Evolutionary conservation across 129 eudicot genomes (phyloP).

Genomic region (Escallonia herrerae): DNA sequence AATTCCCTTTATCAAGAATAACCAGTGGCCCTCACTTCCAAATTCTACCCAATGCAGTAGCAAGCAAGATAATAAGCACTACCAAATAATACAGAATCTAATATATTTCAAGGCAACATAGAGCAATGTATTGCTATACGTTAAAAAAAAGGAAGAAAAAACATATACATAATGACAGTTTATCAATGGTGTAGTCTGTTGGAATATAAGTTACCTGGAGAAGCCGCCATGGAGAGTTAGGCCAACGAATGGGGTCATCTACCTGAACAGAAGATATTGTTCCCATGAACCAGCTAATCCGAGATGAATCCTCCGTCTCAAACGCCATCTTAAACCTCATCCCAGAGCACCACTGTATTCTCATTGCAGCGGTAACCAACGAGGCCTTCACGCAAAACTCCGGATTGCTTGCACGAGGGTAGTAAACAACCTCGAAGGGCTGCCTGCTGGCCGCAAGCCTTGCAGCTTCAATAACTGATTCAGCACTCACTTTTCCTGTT

Average conservation of each 20-base stretch:
- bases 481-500: constrained; percentile 37
- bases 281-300: constrained; percentile 99
- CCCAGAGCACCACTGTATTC: constrained; percentile 79
- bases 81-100: too few species aligned
- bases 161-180: too few species aligned
- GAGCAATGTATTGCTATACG: too few species aligned
- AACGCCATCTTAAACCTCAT: constrained; percentile 98
- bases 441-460: constrained; percentile 55
- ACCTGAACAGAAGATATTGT: constrained; percentile 76
- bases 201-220: constrained; percentile 58
- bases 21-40: too few species aligned
- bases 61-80: too few species aligned
- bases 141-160: too few species aligned
- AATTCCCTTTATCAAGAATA: too few species aligned
- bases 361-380: constrained; percentile 57
- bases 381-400: constrained; percentile 81
- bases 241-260: constrained; percentile 76
- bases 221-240: constrained; percentile 92
- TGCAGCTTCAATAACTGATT: constrained; percentile 63
- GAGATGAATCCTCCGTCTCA: constrained; percentile 92
- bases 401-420: constrained; percentile 85
- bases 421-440: constrained; percentile 76
- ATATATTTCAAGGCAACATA: too few species aligned
- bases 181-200: too few species aligned
- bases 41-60: too few species aligned